These are phyloP conservation scores for Poa annua DNA, from an alignment of 176 grass and related monocot species.

Conservation along the genomic window DNA sequence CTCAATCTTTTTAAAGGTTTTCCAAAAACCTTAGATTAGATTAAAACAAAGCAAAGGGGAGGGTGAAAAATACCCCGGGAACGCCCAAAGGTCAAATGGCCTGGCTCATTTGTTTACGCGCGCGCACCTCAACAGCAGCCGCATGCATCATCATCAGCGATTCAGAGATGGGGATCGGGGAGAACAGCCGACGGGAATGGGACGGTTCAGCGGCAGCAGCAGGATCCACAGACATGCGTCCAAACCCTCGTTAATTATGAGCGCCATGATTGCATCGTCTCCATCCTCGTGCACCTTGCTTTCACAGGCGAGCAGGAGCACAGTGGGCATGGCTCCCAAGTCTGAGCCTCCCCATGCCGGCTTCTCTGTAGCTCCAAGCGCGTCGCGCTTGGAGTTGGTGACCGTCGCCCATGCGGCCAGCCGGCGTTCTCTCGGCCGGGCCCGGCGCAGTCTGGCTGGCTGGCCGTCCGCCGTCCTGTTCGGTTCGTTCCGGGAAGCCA, in stretches of 20 bases:
- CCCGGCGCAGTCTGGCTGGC: background rate
- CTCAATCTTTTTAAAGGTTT: conserved; percentile 16
- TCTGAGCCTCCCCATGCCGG: conserved; percentile 8
- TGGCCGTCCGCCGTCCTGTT: background rate
- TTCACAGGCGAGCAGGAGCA: background rate
- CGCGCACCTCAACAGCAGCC: background rate
- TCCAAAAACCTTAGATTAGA: conserved; percentile 37
- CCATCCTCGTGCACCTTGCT: conserved; percentile 34
- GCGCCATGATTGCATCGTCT: conserved; percentile 29
- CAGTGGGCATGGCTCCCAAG: background rate
- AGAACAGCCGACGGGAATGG: conserved; percentile 26
- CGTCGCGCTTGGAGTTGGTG: background rate
- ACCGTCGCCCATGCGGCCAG: conserved; percentile 46
- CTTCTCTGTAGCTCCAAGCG: background rate
- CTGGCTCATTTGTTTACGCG: background rate
- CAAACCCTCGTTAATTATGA: conserved; percentile 35
- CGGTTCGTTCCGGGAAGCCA: conserved; percentile 5
- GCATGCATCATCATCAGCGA: background rate
- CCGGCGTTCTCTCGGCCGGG: conserved; percentile 33
- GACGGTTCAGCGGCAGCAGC: conserved; percentile 44
- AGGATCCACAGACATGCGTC: conserved; percentile 41
- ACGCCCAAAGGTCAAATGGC: background rate
- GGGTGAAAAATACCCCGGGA: background rate
- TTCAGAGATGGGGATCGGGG: background rate
- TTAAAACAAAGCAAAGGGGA: conserved; percentile 20